These are phyloP conservation scores for Ganoderma lucidum DNA, from an alignment of 1,284 basidiomycete genomes.

Conservation along the genomic window DNA sequence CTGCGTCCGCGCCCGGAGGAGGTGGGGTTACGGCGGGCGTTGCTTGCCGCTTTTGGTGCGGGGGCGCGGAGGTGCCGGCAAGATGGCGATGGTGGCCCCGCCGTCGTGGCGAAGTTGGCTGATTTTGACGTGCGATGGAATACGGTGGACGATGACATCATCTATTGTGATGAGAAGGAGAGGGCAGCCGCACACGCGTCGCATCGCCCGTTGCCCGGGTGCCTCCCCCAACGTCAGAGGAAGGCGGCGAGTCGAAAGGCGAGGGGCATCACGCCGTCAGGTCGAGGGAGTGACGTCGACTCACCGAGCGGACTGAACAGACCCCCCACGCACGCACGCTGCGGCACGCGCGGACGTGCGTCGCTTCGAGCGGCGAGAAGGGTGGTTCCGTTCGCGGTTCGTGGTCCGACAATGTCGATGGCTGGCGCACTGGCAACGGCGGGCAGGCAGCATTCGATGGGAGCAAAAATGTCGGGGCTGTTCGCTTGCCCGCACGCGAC, in stretches of 20 bases:
- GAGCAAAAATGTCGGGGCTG: not conserved
- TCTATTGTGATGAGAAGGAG: not conserved
- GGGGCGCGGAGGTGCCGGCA: not conserved
- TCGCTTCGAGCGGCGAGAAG: not conserved
- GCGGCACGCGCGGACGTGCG: not conserved
- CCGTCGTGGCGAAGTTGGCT: not conserved
- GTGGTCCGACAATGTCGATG: not conserved
- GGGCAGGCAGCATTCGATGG: constrained; percentile 6
- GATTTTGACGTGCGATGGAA: not conserved
- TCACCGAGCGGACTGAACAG: not conserved
- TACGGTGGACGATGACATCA: constrained; percentile 7
- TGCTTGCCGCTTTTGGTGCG: not conserved
- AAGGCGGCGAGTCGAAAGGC: not conserved
- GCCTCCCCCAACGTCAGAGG: not conserved
- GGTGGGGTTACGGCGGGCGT: constrained; percentile 1
- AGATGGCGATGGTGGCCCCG: not conserved
- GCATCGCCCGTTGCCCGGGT: not conserved
- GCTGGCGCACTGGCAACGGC: not conserved
- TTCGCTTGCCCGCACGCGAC: constrained; percentile 4
- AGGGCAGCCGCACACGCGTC: not conserved
- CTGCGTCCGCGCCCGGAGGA: not conserved
- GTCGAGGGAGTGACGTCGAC: not conserved
- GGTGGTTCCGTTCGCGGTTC: not conserved
- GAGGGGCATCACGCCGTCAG: not conserved
- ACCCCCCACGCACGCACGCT: not conserved